phyloP scores from a whole-genome alignment of 768 basidiomycete genomes.

The Inosperma sp. region DNA sequence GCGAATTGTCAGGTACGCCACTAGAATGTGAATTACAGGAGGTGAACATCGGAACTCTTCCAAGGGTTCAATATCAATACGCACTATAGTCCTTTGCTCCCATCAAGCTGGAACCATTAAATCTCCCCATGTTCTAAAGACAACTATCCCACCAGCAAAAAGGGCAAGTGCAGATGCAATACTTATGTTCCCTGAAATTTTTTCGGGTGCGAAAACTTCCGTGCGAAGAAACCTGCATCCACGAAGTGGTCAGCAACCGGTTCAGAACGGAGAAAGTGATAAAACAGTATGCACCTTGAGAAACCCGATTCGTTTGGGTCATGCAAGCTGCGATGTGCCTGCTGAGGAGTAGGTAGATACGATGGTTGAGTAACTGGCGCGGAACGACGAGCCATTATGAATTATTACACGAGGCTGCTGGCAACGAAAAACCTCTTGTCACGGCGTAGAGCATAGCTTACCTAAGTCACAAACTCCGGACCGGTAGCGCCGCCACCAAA shows the following conservation, averaged over 20 bases:
- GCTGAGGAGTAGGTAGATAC: slow-evolving; percentile 48
- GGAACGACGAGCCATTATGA: slow-evolving; percentile 63
- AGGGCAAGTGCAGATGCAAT: slow-evolving; percentile 60
- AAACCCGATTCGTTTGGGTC: slow-evolving; percentile 65
- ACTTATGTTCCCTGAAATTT: slow-evolving; percentile 68
- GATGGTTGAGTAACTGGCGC: slow-evolving; percentile 50
- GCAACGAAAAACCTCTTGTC: background rate
- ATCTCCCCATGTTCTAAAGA: slow-evolving; percentile 74
- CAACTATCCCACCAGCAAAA: slow-evolving; percentile 67
- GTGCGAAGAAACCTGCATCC: slow-evolving; percentile 46
- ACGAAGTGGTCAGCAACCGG: background rate
- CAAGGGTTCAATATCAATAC: too few relatives aligned
- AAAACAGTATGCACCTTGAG: slow-evolving; percentile 33
- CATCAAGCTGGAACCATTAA: slow-evolving; percentile 60
- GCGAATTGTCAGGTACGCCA: too few relatives aligned
- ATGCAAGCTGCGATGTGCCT: slow-evolving; percentile 36
- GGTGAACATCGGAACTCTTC: too few relatives aligned
- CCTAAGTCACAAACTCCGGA: too few relatives aligned
- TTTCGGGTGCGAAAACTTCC: slow-evolving; percentile 69
- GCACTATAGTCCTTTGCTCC: too few relatives aligned
- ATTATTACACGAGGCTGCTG: background rate
- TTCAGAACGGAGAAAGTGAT: background rate
- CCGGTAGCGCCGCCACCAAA: too few relatives aligned
- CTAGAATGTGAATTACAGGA: too few relatives aligned
- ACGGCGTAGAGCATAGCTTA: background rate